These are phyloP conservation scores for Besnoitia besnoiti DNA, from an alignment of 169 alveolate genomes.

Conservation along the genomic window DNA sequence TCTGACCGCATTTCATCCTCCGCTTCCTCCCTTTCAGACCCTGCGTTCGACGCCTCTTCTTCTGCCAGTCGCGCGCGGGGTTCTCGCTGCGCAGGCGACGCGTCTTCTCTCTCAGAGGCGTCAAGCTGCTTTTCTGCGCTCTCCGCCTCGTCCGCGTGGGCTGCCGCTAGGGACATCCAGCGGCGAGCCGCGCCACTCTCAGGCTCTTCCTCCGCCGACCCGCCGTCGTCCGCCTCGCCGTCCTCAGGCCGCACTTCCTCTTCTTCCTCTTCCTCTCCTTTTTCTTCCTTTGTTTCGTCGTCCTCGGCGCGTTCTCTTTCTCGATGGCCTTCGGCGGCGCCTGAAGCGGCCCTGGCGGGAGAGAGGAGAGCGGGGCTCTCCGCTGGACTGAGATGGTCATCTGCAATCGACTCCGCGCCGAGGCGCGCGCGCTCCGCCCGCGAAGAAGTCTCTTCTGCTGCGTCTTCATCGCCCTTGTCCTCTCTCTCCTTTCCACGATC, in stretches of 20 bases:
- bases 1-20: not conserved
- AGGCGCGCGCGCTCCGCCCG: too few species aligned
- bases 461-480: not conserved
- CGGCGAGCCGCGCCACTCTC: too few species aligned
- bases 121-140: not conserved
- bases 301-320: not conserved
- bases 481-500: not conserved
- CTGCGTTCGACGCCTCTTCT: not conserved
- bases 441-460: too few species aligned
- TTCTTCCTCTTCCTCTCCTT: not conserved
- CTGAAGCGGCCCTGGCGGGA: too few species aligned
- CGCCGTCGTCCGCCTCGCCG: not conserved
- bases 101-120: not conserved
- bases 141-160: not conserved
- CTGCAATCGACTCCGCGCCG: too few species aligned
- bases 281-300: not conserved
- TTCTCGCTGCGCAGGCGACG: not conserved
- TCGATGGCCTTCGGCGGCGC: not conserved
- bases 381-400: too few species aligned
- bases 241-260: not conserved
- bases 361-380: too few species aligned
- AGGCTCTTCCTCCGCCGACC: too few species aligned
- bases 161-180: not conserved
- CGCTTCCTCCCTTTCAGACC: not conserved
- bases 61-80: too few species aligned